A percentile compares a stretch with the other conserved stretches of the same genome.
Conservation (phyloP, 345 rosid species). For the Syzygium aqueum region DNA sequence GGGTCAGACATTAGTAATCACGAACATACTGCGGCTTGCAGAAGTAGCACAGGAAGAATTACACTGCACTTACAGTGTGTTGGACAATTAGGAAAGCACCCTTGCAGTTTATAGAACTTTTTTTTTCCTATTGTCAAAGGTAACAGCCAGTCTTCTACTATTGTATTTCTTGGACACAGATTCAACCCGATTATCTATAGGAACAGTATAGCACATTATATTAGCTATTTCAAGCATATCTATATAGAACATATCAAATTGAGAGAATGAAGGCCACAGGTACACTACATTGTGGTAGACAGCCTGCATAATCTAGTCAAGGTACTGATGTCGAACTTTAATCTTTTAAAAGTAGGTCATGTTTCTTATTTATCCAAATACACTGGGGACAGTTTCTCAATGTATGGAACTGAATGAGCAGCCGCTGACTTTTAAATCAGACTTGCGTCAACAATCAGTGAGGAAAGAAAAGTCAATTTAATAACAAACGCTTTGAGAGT, state of each 20-base stretch:
- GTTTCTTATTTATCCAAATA: not conserved
- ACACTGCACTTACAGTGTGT: not conserved
- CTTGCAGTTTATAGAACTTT: not conserved
- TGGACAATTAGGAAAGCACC: not conserved
- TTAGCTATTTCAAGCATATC: not conserved
- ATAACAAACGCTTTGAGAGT: not conserved
- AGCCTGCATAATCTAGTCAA: not conserved
- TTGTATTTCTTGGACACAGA: not conserved
- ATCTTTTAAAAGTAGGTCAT: not conserved
- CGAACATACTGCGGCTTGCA: not conserved
- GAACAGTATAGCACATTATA: not conserved
- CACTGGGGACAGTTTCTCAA: not conserved
- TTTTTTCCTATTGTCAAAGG: not conserved
- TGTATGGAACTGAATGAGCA: not conserved
- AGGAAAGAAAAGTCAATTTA: not conserved
- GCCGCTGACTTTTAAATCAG: not conserved
- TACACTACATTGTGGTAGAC: not conserved
- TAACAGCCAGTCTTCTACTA: not conserved
- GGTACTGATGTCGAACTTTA: not conserved
- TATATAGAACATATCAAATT: not conserved
- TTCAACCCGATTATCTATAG: not conserved
- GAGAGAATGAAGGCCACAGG: not conserved
- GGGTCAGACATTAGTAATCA: not conserved
- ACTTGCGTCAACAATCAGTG: not conserved
- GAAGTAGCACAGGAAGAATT: not conserved